Conservation (phyloP, 2,329 filamentous ascomycete genomes). For the Acarospora socialis region DNA sequence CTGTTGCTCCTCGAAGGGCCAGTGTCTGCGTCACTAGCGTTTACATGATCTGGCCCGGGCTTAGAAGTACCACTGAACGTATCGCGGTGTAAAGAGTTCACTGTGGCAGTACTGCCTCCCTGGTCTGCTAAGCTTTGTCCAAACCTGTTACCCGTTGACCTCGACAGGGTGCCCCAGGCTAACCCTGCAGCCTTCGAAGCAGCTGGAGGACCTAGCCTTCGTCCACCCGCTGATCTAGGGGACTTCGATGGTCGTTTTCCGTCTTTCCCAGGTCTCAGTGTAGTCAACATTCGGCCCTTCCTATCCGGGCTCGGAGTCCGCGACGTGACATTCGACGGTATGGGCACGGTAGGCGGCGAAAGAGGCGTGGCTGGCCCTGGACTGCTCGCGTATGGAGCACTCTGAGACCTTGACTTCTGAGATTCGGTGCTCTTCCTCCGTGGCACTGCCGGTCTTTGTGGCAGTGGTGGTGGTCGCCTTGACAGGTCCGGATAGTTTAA, state of each 20-base stretch:
- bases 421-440: constrained; percentile 16
- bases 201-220: constrained; percentile 35
- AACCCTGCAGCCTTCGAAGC: constrained; percentile 49
- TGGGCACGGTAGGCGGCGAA: constrained; percentile 22
- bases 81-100: constrained; percentile 9
- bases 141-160: constrained; percentile 10
- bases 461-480: constrained; percentile 44
- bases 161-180: constrained; percentile 37
- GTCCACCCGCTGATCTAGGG: constrained; percentile 30
- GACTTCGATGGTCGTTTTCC: constrained; percentile 32
- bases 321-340: constrained; percentile 30
- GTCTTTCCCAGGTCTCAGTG: constrained; percentile 33
- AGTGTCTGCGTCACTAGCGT: constrained; percentile 6
- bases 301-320: constrained; percentile 50
- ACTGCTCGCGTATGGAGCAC: constrained; percentile 17
- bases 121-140: constrained; percentile 7
- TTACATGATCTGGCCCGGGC: constrained; percentile 14
- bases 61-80: constrained; percentile 15
- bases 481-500: constrained; percentile 69
- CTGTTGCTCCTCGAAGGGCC: constrained; percentile 6
- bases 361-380: constrained; percentile 14
- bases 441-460: constrained; percentile 18
- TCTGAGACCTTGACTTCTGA: constrained; percentile 11
- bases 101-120: constrained; percentile 9
- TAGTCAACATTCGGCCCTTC: constrained; percentile 40